phyloP scores from a whole-genome alignment of 1,139 yeast genomes.

The Suhomyces terraborum region DNA sequence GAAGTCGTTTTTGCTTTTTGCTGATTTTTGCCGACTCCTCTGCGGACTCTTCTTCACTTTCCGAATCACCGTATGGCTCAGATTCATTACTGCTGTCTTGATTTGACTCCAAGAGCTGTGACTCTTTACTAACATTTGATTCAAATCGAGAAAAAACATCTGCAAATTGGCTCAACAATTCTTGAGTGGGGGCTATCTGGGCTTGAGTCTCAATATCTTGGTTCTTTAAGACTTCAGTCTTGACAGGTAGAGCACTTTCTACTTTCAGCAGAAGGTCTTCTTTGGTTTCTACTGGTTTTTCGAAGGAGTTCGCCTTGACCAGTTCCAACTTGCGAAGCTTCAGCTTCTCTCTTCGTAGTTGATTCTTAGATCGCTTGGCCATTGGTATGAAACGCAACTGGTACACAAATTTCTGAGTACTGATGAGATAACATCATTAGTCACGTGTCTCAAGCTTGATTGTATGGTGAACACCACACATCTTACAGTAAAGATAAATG shows the following conservation, averaged over 20 bases:
- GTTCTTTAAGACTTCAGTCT: neutral
- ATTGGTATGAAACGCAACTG: no score
- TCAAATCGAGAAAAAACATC: constrained; percentile 47
- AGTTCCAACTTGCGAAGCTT: constrained; percentile 47
- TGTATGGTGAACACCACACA: no score
- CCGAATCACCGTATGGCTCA: constrained; percentile 15
- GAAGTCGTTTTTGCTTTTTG: constrained; percentile 49
- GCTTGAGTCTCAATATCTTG: neutral
- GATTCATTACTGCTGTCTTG: constrained; percentile 7
- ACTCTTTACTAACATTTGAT: constrained; percentile 26
- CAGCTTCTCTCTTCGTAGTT: constrained; percentile 61
- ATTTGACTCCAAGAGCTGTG: constrained; percentile 3
- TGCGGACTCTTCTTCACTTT: constrained; percentile 13
- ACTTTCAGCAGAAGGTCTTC: no score
- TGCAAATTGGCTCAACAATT: constrained; percentile 35
- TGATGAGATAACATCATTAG: neutral
- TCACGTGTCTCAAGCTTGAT: neutral
- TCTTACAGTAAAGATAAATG: no score
- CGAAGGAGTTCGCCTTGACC: neutral
- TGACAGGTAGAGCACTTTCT: neutral
- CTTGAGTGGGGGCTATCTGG: neutral
- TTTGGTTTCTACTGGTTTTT: neutral
- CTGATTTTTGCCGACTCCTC: constrained; percentile 21
- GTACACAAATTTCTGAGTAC: no score
- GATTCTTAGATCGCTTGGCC: constrained; percentile 54